phyloP scores from a whole-genome alignment of 495 filamentous ascomycete species.

The Aspergillus avenaceus region DNA sequence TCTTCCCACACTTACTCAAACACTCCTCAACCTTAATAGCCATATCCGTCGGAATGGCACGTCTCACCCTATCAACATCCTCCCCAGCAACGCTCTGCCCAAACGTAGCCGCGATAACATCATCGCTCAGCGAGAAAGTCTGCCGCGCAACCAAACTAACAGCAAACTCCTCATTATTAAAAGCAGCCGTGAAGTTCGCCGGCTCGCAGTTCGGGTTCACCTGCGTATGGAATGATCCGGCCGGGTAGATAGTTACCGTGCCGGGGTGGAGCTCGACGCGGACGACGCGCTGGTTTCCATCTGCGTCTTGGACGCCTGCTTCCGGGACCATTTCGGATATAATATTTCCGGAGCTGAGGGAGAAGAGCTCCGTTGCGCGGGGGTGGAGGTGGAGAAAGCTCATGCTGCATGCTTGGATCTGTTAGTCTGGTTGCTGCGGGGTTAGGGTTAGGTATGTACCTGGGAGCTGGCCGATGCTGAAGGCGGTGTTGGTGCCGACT shows the following conservation, averaged over 20 bases:
- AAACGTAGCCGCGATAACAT: slow-evolving; percentile 17
- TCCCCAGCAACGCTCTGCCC: slow-evolving; percentile 21
- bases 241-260: slow-evolving; percentile 47
- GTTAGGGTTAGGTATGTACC: too few relatives aligned
- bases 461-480: slow-evolving; percentile 23
- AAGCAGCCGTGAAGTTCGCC: slow-evolving; percentile 24
- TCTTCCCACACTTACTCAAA: slow-evolving; percentile 20
- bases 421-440: slow-evolving; percentile 4
- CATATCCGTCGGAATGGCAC: slow-evolving; percentile 13
- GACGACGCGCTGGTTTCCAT: slow-evolving; percentile 24
- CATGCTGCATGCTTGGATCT: slow-evolving; percentile 39
- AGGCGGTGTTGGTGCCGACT: slow-evolving; percentile 11
- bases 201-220: slow-evolving; percentile 41
- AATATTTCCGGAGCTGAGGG: slow-evolving; percentile 33
- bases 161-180: slow-evolving; percentile 21
- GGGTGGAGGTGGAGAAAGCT: slow-evolving; percentile 39
- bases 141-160: slow-evolving; percentile 16
- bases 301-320: slow-evolving; percentile 16
- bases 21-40: slow-evolving; percentile 24
- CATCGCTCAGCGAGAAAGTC: slow-evolving; percentile 18
- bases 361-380: slow-evolving; percentile 42
- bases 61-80: slow-evolving; percentile 22
- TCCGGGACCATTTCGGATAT: slow-evolving; percentile 42
- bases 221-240: slow-evolving; percentile 45
- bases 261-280: slow-evolving; percentile 28